Conservation (phyloP, 2,329 filamentous ascomycete genomes). For the Verticillium nubilum region DNA sequence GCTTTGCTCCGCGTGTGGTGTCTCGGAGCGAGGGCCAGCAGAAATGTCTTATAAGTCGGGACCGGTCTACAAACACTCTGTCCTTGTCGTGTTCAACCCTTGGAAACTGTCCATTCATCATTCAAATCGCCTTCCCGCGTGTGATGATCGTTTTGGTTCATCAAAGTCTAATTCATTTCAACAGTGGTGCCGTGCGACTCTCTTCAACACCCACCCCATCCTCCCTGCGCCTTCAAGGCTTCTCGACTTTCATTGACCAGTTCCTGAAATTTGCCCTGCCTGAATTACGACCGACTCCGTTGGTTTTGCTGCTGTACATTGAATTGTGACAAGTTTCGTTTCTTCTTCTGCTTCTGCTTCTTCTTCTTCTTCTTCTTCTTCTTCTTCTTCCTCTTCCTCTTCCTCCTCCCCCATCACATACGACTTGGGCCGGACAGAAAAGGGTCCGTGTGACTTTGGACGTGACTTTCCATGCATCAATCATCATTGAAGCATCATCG, state of each 20-base stretch:
- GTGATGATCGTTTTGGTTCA: not conserved
- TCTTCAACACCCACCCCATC: not conserved
- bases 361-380: not conserved
- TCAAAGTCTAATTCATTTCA: not conserved
- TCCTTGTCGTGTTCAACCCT: not conserved
- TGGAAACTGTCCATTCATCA: not conserved
- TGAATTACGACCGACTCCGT: not conserved
- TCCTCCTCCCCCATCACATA: not conserved
- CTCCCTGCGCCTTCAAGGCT: not conserved
- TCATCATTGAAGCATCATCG: not conserved
- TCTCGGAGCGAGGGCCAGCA: not conserved
- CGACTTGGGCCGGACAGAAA: not conserved
- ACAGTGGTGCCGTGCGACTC: not conserved
- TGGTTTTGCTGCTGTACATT: not conserved
- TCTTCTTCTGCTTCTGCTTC: constrained; percentile 3
- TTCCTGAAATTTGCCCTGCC: not conserved
- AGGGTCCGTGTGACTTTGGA: not conserved
- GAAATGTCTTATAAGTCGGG: constrained; percentile 1
- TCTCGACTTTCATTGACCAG: not conserved
- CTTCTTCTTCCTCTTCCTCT: not conserved
- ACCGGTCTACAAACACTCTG: not conserved
- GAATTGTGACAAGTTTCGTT: not conserved
- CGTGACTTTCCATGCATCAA: not conserved
- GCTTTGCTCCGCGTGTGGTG: not conserved
- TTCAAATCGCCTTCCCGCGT: not conserved